Evolutionary conservation across 345 rosid genomes (phyloP).

Genomic region (Salix koriyanagi): DNA sequence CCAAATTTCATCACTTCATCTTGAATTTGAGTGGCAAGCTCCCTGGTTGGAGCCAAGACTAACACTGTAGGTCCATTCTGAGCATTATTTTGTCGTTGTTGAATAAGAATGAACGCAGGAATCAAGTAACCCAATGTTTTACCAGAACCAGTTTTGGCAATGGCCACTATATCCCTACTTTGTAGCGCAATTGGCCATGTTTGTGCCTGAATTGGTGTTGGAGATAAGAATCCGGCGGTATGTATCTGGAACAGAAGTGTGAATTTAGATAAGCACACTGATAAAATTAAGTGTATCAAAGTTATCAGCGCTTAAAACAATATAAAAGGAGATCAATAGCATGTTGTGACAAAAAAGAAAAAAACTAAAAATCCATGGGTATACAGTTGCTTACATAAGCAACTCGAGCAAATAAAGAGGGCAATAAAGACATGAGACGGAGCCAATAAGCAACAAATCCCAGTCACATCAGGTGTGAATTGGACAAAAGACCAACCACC

Average conservation of each 20-base stretch:
- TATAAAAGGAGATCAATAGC: constrained; percentile 1
- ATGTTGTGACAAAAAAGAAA: constrained; percentile 4
- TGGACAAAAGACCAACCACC: constrained; percentile 71
- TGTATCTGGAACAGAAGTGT: constrained; percentile 50
- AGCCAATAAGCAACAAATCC: constrained; percentile 64
- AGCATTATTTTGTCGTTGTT: constrained; percentile 59
- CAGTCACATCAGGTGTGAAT: constrained; percentile 77
- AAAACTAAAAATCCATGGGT: constrained; percentile 34
- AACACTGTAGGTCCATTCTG: constrained; percentile 84
- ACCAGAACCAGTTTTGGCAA: constrained; percentile 99
- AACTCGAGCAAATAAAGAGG: constrained; percentile 75
- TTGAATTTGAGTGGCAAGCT: constrained; percentile 96
- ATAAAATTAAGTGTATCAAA: not conserved
- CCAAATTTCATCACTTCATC: constrained; percentile 85
- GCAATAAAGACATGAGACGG: constrained; percentile 60
- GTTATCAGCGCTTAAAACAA: not conserved
- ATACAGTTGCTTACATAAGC: constrained; percentile 80
- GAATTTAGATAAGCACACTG: constrained; percentile 14
- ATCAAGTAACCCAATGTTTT: constrained; percentile 95
- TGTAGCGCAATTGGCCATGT: constrained; percentile 97
- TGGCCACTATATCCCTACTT: constrained; percentile 86
- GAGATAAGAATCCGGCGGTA: constrained; percentile 80
- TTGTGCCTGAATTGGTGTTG: constrained; percentile 98
- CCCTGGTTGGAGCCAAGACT: constrained; percentile 93
- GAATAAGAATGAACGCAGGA: constrained; percentile 83